These are phyloP conservation scores for Pseudocercospora fijiensis DNA, from an alignment of 2,329 filamentous ascomycete species.

Conservation along the genomic window DNA sequence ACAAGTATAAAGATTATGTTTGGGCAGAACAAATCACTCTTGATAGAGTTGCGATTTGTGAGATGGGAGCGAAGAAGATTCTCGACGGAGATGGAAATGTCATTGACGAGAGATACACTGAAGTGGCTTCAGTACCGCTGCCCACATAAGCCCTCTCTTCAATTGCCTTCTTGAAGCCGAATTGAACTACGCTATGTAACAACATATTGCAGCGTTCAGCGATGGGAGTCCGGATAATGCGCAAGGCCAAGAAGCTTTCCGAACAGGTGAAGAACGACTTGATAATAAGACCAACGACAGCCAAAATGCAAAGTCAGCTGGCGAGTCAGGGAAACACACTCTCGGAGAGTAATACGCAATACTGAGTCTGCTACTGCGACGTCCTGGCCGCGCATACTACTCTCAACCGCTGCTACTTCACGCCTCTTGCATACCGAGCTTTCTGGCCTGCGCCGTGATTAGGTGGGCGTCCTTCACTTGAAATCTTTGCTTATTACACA, in stretches of 20 bases:
- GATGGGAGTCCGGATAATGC: too few relatives aligned
- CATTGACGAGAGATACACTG: constrained; percentile 54
- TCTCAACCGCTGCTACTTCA: neutral
- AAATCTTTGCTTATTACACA: neutral
- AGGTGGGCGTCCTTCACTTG: neutral
- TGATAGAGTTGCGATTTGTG: constrained; percentile 74
- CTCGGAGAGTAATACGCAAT: neutral
- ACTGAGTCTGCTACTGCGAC: neutral
- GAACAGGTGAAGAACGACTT: neutral
- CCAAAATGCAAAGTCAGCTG: neutral
- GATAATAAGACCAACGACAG: neutral
- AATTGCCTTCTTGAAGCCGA: neutral
- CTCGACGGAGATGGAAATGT: constrained; percentile 51
- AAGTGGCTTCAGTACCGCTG: constrained; percentile 42
- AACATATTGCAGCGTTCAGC: too few relatives aligned
- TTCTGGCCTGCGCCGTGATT: neutral
- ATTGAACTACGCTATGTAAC: neutral
- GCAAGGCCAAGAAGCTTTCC: neutral
- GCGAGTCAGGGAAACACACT: neutral
- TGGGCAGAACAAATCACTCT: constrained; percentile 70
- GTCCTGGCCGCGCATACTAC: neutral
- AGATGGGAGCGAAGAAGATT: constrained; percentile 78
- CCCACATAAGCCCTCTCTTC: constrained; percentile 10
- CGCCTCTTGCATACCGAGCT: neutral
- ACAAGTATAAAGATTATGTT: constrained; percentile 61